phyloP scores from a whole-genome alignment of 148 eudicot species.

The Talinum fruticosum region DNA sequence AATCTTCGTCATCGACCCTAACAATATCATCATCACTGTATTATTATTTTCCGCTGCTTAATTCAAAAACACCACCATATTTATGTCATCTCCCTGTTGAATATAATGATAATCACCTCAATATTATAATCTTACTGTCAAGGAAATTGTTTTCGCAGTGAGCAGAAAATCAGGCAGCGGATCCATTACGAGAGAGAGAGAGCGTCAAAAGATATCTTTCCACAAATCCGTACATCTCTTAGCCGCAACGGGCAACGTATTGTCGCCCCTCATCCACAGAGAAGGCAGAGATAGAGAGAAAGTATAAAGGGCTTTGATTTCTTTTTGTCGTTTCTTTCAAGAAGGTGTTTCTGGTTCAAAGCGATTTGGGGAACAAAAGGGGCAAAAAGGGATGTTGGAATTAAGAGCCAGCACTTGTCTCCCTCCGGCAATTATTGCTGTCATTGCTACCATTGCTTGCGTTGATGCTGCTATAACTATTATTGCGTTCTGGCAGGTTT shows the following conservation, averaged over 20 bases:
- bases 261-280: not conserved
- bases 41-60: not conserved
- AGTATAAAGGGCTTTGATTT: not conserved
- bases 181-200: constrained; percentile 30
- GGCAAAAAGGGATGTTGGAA: constrained; percentile 38
- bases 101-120: not conserved
- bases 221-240: not conserved
- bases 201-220: constrained; percentile 34
- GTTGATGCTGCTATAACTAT: constrained; percentile 55
- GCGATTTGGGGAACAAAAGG: not conserved
- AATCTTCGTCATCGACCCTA: constrained; percentile 11
- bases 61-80: not conserved
- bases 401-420: constrained; percentile 44
- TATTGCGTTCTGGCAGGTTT: constrained; percentile 73
- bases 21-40: not conserved
- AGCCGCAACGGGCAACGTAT: constrained; percentile 8
- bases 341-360: constrained; percentile 10
- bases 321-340: not conserved
- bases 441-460: constrained; percentile 45
- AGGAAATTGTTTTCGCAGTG: constrained; percentile 7
- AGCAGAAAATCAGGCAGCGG: constrained; percentile 1
- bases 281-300: not conserved
- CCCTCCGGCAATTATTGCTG: constrained; percentile 46
- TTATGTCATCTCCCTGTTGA: not conserved
- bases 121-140: not conserved